Percentiles rank a stretch among this genome's conserved stretches.
These are phyloP conservation scores for Solanum pinnatisectum DNA, from an alignment of 257 asterid genomes.

Conservation along the genomic window DNA sequence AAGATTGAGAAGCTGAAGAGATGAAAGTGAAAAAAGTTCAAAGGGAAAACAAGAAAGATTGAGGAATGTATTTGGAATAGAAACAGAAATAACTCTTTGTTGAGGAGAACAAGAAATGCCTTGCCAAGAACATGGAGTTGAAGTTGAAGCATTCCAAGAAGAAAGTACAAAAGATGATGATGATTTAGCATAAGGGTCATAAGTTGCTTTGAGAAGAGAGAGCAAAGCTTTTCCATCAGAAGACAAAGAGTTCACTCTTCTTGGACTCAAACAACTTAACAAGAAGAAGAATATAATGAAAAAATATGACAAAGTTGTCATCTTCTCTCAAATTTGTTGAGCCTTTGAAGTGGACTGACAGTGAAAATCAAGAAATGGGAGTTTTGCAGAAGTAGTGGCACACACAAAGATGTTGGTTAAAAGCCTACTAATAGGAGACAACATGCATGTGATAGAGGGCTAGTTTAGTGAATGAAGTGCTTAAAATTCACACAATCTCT, in stretches of 20 bases:
- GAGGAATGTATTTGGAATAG: slow-evolving; percentile 74
- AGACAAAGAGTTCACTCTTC: slow-evolving; percentile 31
- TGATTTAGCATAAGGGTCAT: slow-evolving; percentile 37
- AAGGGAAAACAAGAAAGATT: slow-evolving; percentile 64
- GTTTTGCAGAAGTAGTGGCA: not conserved
- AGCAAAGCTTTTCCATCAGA: slow-evolving; percentile 80
- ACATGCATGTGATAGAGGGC: slow-evolving; percentile 38
- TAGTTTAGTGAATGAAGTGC: not conserved
- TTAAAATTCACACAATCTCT: slow-evolving; percentile 30
- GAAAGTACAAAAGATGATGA: slow-evolving; percentile 55
- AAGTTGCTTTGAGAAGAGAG: slow-evolving; percentile 52
- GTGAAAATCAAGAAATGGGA: slow-evolving; percentile 1
- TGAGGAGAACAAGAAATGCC: slow-evolving; percentile 86
- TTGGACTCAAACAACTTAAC: not conserved
- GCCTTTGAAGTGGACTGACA: not conserved
- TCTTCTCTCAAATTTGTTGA: slow-evolving; percentile 22
- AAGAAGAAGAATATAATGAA: slow-evolving; percentile 17
- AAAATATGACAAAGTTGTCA: not conserved
- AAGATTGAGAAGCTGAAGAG: slow-evolving; percentile 75
- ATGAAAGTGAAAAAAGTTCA: slow-evolving; percentile 56
- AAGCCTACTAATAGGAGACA: slow-evolving; percentile 27
- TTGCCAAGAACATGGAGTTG: slow-evolving; percentile 87
- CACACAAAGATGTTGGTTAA: slow-evolving; percentile 16
- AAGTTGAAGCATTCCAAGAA: slow-evolving; percentile 62
- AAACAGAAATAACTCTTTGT: slow-evolving; percentile 70